These are phyloP conservation scores for Amylocystis lapponica DNA, from an alignment of 768 basidiomycete species.

Conservation along the genomic window DNA sequence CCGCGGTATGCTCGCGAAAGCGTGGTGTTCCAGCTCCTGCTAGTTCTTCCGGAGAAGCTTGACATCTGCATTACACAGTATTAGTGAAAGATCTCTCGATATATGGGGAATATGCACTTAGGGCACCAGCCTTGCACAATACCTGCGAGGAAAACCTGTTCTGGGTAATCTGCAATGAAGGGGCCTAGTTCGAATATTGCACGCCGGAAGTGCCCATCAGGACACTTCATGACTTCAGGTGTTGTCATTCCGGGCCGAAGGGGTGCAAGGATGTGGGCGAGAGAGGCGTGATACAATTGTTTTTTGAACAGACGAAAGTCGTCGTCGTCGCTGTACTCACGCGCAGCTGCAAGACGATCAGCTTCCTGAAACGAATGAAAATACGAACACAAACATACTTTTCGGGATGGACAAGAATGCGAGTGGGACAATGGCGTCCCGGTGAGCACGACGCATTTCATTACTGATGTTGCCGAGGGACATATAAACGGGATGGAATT, in stretches of 20 bases:
- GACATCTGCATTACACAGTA: slow-evolving; percentile 5
- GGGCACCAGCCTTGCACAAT: slow-evolving; percentile 27
- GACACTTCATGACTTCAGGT: slow-evolving; percentile 12
- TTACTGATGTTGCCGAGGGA: slow-evolving; percentile 20
- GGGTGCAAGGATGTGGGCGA: slow-evolving; percentile 5
- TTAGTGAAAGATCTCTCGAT: too few relatives aligned
- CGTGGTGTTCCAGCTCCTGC: slow-evolving; percentile 1
- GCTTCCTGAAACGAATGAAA: too few relatives aligned
- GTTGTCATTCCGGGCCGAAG: slow-evolving; percentile 11
- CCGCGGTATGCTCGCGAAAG: slow-evolving; percentile 15
- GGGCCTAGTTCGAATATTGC: slow-evolving; percentile 23
- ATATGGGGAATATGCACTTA: slow-evolving; percentile 17
- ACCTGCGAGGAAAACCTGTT: slow-evolving; percentile 26
- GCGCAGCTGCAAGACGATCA: slow-evolving; percentile 1
- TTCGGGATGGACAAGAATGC: too few relatives aligned
- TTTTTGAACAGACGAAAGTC: slow-evolving; percentile 6
- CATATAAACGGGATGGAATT: slow-evolving; percentile 21
- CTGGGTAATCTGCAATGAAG: slow-evolving; percentile 30
- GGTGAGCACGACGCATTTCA: slow-evolving; percentile 18
- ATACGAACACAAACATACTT: too few relatives aligned
- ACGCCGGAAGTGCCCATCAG: slow-evolving; percentile 21
- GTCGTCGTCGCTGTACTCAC: slow-evolving; percentile 1
- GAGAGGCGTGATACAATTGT: slow-evolving; percentile 9
- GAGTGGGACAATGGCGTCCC: too few relatives aligned
- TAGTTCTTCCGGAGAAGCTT: slow-evolving; percentile 1